Conservation (phyloP, 2,329 filamentous ascomycete genomes). For the Fusarium pseudoanthophilum region DNA sequence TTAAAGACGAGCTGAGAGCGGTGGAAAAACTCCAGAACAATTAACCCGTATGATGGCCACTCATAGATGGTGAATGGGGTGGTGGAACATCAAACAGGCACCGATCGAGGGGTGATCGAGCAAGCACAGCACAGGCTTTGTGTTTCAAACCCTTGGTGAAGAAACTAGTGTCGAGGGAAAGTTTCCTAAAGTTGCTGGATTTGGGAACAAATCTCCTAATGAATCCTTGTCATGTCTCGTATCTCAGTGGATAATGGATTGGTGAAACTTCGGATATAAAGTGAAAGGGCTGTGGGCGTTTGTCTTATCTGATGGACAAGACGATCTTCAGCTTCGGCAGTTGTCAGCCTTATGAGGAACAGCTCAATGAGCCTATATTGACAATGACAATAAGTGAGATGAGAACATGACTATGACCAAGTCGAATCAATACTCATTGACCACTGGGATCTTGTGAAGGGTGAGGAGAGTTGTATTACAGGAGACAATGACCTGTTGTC, state of each 20-base stretch:
- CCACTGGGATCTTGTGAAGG: not conserved
- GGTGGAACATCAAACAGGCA: constrained; percentile 35
- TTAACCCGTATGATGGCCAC: not conserved
- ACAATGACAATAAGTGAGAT: not conserved
- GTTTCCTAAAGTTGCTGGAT: not conserved
- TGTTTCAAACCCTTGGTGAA: constrained; percentile 39
- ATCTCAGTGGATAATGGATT: not conserved
- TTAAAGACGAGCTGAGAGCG: constrained; percentile 14
- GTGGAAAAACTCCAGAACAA: constrained; percentile 34
- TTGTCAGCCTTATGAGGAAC: not conserved
- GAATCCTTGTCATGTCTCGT: not conserved
- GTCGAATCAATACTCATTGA: not conserved
- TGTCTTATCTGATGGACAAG: constrained; percentile 12
- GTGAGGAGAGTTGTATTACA: not conserved
- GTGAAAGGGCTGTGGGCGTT: constrained; percentile 16
- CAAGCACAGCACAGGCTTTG: constrained; percentile 15
- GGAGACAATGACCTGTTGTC: not conserved
- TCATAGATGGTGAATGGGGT: constrained; percentile 12
- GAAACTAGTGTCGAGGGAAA: constrained; percentile 4
- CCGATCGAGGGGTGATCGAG: constrained; percentile 30
- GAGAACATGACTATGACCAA: not conserved
- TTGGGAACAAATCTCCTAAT: not conserved
- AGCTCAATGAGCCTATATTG: not conserved
- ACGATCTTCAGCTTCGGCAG: constrained; percentile 19
- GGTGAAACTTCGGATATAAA: not conserved